Evolutionary conservation across 1,284 basidiomycete genomes (phyloP).

Genomic region (Pseudozyma tsukubaensis): DNA sequence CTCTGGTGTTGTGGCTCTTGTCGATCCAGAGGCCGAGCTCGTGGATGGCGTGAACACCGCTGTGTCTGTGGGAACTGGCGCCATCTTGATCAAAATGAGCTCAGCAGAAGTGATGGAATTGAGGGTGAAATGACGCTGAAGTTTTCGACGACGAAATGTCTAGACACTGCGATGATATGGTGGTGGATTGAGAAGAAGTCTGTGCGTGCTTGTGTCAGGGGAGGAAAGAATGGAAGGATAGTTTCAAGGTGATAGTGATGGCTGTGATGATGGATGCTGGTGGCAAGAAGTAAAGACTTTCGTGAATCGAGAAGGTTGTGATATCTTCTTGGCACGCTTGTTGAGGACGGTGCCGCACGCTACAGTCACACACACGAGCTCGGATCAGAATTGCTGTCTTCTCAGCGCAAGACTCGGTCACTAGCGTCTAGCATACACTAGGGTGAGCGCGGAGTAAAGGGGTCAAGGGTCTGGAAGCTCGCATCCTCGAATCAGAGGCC

Average conservation of each 20-base stretch:
- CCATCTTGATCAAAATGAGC: slow-evolving; percentile 23
- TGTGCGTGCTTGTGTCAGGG: neutral
- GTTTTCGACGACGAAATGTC: neutral
- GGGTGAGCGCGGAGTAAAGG: neutral
- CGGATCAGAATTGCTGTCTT: neutral
- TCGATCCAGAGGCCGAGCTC: slow-evolving; percentile 36
- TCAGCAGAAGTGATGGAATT: neutral
- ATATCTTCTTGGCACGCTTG: too few relatives aligned
- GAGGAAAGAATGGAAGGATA: neutral
- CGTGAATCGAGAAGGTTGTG: neutral
- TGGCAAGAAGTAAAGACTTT: neutral
- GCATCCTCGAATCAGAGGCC: neutral
- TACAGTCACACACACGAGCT: too few relatives aligned
- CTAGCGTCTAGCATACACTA: too few relatives aligned
- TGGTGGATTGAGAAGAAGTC: neutral
- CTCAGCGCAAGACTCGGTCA: neutral
- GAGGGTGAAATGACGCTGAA: slow-evolving; percentile 3
- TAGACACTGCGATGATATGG: neutral
- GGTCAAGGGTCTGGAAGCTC: neutral
- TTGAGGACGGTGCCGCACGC: too few relatives aligned
- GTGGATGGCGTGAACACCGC: slow-evolving; percentile 10
- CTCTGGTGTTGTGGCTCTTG: slow-evolving; percentile 39
- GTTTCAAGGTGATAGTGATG: neutral
- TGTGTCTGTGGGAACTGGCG: slow-evolving; percentile 38
- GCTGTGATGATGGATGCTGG: neutral